phyloP scores from a whole-genome alignment of 1,284 basidiomycete species.

The Ustilago bromivora region DNA sequence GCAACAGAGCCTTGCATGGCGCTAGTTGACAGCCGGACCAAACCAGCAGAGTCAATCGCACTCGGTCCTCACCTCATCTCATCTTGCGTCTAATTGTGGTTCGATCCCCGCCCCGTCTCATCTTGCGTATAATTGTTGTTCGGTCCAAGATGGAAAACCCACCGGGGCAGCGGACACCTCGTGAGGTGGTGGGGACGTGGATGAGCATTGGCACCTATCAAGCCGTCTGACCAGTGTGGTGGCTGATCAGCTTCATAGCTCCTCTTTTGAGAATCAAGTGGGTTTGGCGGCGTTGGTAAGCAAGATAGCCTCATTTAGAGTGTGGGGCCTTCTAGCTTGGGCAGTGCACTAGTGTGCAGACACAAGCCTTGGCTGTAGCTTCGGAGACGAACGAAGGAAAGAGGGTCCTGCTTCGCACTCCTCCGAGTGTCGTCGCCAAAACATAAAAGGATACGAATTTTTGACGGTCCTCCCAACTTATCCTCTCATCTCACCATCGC shows the following conservation, averaged over 20 bases:
- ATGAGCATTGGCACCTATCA: background rate
- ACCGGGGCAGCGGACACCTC: too few species aligned
- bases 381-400: background rate
- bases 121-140: background rate
- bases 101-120: background rate
- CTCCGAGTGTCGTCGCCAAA: background rate
- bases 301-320: background rate
- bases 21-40: background rate
- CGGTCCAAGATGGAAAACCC: background rate
- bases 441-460: background rate
- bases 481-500: background rate
- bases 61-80: background rate
- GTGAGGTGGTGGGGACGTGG: background rate
- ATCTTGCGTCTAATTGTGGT: background rate
- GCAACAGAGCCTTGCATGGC: background rate
- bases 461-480: background rate
- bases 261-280: background rate
- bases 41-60: background rate
- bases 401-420: background rate
- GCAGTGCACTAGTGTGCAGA: background rate
- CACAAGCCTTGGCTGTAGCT: background rate
- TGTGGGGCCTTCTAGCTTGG: too few species aligned
- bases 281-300: background rate
- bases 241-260: background rate
- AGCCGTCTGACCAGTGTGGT: background rate